A percentile compares a stretch with the other conserved stretches of the same genome.
These are phyloP conservation scores for Cyberlindnera mrakii DNA, from an alignment of 805 yeast genomes.

Conservation along the genomic window DNA sequence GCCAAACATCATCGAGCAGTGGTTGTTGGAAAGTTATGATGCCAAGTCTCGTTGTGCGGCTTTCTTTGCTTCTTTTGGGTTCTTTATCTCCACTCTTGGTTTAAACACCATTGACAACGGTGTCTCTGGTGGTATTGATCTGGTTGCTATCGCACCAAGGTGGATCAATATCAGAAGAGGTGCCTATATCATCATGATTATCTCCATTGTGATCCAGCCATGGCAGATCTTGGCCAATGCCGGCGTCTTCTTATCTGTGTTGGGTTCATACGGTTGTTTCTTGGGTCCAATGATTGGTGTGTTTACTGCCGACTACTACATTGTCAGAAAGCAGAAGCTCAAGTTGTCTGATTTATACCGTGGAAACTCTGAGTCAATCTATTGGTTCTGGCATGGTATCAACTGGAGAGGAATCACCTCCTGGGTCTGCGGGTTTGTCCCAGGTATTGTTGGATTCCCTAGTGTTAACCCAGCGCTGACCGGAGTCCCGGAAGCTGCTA, in stretches of 20 bases:
- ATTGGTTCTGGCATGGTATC: constrained; percentile 38
- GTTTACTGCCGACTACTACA: constrained; percentile 29
- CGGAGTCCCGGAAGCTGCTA: constrained; percentile 18
- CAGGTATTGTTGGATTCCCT: constrained; percentile 37
- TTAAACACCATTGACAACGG: constrained; percentile 37
- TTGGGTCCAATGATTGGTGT: constrained; percentile 40
- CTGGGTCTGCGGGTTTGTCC: constrained; percentile 34
- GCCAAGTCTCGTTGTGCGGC: constrained; percentile 40
- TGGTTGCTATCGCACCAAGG: constrained; percentile 42
- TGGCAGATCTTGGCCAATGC: constrained; percentile 41
- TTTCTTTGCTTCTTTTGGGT: constrained; percentile 34
- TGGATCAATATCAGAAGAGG: constrained; percentile 60
- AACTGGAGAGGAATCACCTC: constrained; percentile 36
- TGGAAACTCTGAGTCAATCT: constrained; percentile 27
- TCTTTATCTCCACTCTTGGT: constrained; percentile 29
- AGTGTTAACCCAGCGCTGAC: constrained; percentile 24
- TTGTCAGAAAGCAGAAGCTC: constrained; percentile 32
- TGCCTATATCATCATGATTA: constrained; percentile 57
- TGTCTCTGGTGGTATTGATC: constrained; percentile 44
- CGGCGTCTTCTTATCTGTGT: constrained; percentile 18
- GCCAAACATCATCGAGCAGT: constrained; percentile 31
- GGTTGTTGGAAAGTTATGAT: constrained; percentile 34
- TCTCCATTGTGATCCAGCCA: constrained; percentile 71
- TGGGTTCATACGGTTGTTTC: constrained; percentile 28
- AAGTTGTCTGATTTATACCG: constrained; percentile 36